A percentile compares a stretch with the other conserved stretches of the same genome.
Conservation (phyloP, 179 eudicot genomes). For the Actinidia chinensis region DNA sequence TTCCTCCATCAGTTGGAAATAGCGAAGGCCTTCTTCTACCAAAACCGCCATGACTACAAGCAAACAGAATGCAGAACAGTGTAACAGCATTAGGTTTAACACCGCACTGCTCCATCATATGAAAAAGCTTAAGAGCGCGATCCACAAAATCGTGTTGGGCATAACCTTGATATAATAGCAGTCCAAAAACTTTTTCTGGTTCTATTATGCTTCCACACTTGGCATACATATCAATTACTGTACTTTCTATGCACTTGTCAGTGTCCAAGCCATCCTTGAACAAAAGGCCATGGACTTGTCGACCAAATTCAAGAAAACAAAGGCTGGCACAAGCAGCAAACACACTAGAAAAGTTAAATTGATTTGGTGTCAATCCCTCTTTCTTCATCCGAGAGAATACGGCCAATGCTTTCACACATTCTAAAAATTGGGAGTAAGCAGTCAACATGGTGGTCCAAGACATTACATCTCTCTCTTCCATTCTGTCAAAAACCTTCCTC, state of each 20-base stretch:
- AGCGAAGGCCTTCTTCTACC: constrained; percentile 32
- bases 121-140: constrained; percentile 26
- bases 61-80: constrained; percentile 29
- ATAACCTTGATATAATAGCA: constrained; percentile 23
- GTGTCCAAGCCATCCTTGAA: constrained; percentile 24
- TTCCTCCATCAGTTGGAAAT: constrained; percentile 25
- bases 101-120: constrained; percentile 20
- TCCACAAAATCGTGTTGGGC: constrained; percentile 28
- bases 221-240: constrained; percentile 36
- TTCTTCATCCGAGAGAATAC: constrained; percentile 24
- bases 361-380: constrained; percentile 30
- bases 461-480: constrained; percentile 23
- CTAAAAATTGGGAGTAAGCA: constrained; percentile 21
- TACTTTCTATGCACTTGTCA: constrained; percentile 23
- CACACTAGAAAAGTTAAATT: constrained; percentile 23
- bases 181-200: constrained; percentile 28
- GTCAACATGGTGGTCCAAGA: constrained; percentile 31
- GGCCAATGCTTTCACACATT: constrained; percentile 27
- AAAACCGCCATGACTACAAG: constrained; percentile 37
- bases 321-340: constrained; percentile 34
- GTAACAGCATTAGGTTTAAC: constrained; percentile 27
- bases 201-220: constrained; percentile 30
- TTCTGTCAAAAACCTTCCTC: constrained; percentile 25
- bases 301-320: constrained; percentile 31
- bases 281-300: constrained; percentile 29